Base-by-base conservation (phyloP, 768 basidiomycete species). In the Galerina marginata region DNA sequence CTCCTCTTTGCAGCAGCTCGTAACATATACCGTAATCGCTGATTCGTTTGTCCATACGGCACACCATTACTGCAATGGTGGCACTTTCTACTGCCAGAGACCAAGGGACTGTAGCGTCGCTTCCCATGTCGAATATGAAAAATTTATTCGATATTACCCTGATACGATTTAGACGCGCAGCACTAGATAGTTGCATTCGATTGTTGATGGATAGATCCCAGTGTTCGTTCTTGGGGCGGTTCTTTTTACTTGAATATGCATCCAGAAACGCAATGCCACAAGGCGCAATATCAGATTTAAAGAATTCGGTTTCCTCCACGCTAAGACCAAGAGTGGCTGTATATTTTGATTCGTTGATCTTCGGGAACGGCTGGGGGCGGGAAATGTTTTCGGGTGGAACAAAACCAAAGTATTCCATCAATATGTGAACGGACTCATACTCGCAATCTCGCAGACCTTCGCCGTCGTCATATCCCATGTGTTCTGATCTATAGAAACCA, bases 101-200 rank as follows among this genome's bases (percentile, higher is more conserved):
- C 62, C 62, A 59, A 2, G 49, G 52, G 12, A 66, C 47, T 9
- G 51, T 38, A 7, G 51, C 47, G 7, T 48, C 4, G n/a, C 15
- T 6, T 52, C 16, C 37, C 12, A 38, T 20, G 6, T 52, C 39
- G 26, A 52, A 52, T 20, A 40, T 38, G 20, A 29, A 52, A 15
- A 52, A 7, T 23, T 11, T 48, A 4, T 48, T 14, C 1, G 14
- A 14, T 4, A 48, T 15, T 9, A 12, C 3, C 23, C 12, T 25
- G 1, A 48, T 12, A 20, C 12, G 14, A 4, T 5, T 11, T 12
- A 48, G 23, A 14, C 47, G 47, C 11, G 25, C 33, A 29, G 47
- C 20, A 15, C 25, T 20, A 16, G n/a, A 12, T 15, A 48, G 20
- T 1, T 23, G 47, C 7, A 15, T 48, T 29, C 47, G 26, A 20